phyloP scores from a whole-genome alignment of 2,329 filamentous ascomycete genomes.

The Leptographium flavum region DNA sequence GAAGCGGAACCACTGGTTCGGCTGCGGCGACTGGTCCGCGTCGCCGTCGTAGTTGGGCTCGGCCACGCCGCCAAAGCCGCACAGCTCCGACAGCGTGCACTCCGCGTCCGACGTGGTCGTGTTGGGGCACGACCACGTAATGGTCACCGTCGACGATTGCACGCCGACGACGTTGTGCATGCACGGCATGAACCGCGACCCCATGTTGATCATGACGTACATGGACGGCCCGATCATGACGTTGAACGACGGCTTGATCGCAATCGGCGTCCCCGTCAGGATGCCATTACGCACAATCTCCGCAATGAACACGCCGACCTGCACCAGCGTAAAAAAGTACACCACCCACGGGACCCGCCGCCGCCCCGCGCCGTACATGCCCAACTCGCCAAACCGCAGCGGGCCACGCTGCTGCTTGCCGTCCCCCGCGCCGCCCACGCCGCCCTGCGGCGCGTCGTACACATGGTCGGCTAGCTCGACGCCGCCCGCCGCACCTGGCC shows the following conservation, averaged over 20 bases:
- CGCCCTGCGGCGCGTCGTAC: slow-evolving; percentile 37
- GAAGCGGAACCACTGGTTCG: slow-evolving; percentile 95
- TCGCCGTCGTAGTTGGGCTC: slow-evolving; percentile 47
- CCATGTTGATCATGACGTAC: slow-evolving; percentile 92
- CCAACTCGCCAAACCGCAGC: slow-evolving; percentile 42
- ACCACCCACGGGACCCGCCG: slow-evolving; percentile 64
- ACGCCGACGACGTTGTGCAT: slow-evolving; percentile 72
- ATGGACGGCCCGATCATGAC: slow-evolving; percentile 92
- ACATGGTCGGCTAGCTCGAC: slow-evolving; percentile 41
- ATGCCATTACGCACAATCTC: slow-evolving; percentile 69
- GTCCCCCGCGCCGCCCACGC: slow-evolving; percentile 2
- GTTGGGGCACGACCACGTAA: slow-evolving; percentile 70
- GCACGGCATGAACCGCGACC: slow-evolving; percentile 79
- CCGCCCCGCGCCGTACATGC: slow-evolving; percentile 39
- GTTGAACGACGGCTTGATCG: slow-evolving; percentile 77
- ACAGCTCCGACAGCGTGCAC: slow-evolving; percentile 70
- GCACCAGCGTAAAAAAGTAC: slow-evolving; percentile 62
- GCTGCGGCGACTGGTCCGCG: slow-evolving; percentile 39
- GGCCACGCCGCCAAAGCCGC: slow-evolving; percentile 66
- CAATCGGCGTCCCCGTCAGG: slow-evolving; percentile 58
- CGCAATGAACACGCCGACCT: slow-evolving; percentile 75
- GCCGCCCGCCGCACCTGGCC: slow-evolving; percentile 23
- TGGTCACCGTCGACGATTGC: slow-evolving; percentile 32
- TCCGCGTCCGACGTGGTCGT: slow-evolving; percentile 44
- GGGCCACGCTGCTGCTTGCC: neutral